A percentile compares a stretch with the other conserved stretches of the same genome.
Conservation (phyloP, 345 rosid species). For the Salix suchowensis region DNA sequence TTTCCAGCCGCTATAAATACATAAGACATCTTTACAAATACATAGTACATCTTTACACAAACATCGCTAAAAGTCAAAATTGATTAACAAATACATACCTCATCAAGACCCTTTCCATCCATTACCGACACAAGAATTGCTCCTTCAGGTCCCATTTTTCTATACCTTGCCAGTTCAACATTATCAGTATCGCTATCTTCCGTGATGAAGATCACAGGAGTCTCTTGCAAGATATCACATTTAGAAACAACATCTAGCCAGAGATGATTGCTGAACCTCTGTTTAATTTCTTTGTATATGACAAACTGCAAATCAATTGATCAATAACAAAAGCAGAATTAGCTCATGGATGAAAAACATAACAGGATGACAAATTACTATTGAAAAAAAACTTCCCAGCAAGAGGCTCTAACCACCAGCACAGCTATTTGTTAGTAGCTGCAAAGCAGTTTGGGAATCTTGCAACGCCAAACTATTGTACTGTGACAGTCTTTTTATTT, state of each 20-base stretch:
- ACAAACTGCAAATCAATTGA: constrained; percentile 46
- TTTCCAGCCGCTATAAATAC: not conserved
- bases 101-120: constrained; percentile 57
- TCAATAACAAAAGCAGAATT: not conserved
- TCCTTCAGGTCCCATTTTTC: constrained; percentile 63
- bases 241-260: constrained; percentile 92
- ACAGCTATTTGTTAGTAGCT: too few species aligned
- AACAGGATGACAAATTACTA: too few species aligned
- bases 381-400: too few species aligned
- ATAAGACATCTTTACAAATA: not conserved
- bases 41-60: not conserved
- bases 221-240: constrained; percentile 65
- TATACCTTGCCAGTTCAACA: constrained; percentile 50
- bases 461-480: too few species aligned
- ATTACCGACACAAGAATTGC: constrained; percentile 66
- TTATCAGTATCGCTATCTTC: constrained; percentile 49
- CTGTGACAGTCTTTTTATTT: too few species aligned
- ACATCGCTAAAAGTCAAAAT: too few species aligned
- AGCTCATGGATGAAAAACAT: not conserved
- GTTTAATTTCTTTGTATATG: constrained; percentile 74
- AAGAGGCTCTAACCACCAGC: too few species aligned
- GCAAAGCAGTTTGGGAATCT: too few species aligned
- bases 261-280: constrained; percentile 58
- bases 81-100: constrained; percentile 35
- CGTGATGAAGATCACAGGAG: constrained; percentile 48